Percentiles rank a stretch among this genome's conserved stretches.
Evolutionary conservation across 1,284 basidiomycete species (phyloP).

Genomic region (Hortiboletus rubellus): DNA sequence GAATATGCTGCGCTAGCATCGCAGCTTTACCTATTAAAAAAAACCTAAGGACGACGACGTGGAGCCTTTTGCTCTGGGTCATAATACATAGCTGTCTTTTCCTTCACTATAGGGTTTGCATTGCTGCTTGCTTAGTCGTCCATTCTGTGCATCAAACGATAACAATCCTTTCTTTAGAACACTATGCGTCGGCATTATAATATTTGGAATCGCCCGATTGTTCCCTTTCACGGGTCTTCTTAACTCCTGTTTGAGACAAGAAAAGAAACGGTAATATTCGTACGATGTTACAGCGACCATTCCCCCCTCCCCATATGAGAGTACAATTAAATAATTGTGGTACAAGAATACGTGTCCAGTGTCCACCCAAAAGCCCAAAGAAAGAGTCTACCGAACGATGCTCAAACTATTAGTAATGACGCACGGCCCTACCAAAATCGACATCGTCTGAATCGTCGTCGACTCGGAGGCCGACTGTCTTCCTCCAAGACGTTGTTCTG

Average conservation of each 20-base stretch:
- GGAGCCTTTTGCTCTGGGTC: slow-evolving; percentile 25
- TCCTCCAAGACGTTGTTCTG: slow-evolving; percentile 63
- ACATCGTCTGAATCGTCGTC: slow-evolving; percentile 2
- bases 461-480: slow-evolving; percentile 4
- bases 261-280: slow-evolving; percentile 6
- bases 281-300: slow-evolving; percentile 5
- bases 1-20: slow-evolving; percentile 27
- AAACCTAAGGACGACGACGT: slow-evolving; percentile 32
- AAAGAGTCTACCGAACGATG: too few species aligned
- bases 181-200: slow-evolving; percentile 22
- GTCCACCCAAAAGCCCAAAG: too few species aligned
- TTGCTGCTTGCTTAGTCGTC: slow-evolving; percentile 29
- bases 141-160: slow-evolving; percentile 25
- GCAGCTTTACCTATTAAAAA: slow-evolving; percentile 6
- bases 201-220: slow-evolving; percentile 21
- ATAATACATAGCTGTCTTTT: slow-evolving; percentile 30
- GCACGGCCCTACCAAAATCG: too few species aligned
- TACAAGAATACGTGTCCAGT: too few species aligned
- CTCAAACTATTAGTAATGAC: too few species aligned
- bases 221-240: slow-evolving; percentile 1
- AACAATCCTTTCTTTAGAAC: slow-evolving; percentile 24
- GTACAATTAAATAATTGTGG: too few species aligned
- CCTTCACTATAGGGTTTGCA: slow-evolving; percentile 31
- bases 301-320: too few species aligned
- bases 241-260: slow-evolving; percentile 5